phyloP scores from a whole-genome alignment of 805 yeast species.

The Metschnikowia peoriensis region DNA sequence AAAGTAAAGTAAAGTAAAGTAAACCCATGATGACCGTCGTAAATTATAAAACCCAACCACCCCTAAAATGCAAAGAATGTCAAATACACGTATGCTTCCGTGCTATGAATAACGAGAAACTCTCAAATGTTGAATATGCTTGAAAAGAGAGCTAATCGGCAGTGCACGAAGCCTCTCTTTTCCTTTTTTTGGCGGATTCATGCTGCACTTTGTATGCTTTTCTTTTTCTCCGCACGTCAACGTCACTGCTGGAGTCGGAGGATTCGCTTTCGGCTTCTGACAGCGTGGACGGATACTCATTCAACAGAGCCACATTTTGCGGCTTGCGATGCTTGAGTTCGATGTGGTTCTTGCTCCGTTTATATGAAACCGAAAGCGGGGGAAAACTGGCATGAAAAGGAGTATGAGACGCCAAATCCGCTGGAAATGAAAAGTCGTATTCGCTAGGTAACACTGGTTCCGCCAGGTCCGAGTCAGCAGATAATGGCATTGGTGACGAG shows the following conservation, averaged over 20 bases:
- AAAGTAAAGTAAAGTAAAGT: too few relatives aligned
- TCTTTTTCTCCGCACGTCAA: conserved; percentile 9
- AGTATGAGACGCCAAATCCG: conserved; percentile 26
- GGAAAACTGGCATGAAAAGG: conserved; percentile 37
- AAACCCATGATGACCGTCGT: too few relatives aligned
- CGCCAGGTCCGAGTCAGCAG: conserved; percentile 2
- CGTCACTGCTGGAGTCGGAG: conserved; percentile 16
- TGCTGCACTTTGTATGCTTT: conserved; percentile 1
- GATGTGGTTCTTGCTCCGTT: conserved; percentile 8
- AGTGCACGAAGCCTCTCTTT: background rate
- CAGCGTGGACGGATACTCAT: conserved; percentile 11
- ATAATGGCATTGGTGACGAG: background rate
- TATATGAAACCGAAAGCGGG: conserved; percentile 39
- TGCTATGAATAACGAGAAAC: background rate
- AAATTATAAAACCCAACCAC: too few relatives aligned
- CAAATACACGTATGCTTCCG: too few relatives aligned
- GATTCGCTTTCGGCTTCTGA: conserved; percentile 23
- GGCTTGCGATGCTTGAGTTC: conserved; percentile 7
- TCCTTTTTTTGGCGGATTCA: conserved; percentile 8
- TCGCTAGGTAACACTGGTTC: conserved; percentile 23
- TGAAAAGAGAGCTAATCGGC: background rate
- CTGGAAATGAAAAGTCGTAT: conserved; percentile 31
- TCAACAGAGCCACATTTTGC: background rate
- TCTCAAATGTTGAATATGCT: background rate
- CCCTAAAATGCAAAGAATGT: too few relatives aligned